A percentile compares a stretch with the other conserved stretches of the same genome.
Conservation (phyloP, 1,284 basidiomycete genomes). For the Coniferiporia weirii region DNA sequence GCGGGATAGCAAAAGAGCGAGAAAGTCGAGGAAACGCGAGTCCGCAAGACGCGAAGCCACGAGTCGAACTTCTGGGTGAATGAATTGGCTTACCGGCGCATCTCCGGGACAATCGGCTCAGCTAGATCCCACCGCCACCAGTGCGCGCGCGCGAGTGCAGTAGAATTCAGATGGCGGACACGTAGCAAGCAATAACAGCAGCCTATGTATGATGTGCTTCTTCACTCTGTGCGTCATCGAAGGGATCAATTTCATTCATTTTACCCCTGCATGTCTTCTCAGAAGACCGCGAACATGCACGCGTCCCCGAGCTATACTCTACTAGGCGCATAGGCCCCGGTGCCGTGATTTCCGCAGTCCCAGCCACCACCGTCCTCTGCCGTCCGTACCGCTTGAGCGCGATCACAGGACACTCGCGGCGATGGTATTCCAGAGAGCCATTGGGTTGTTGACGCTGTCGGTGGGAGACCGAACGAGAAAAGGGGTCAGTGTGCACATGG, state of each 20-base stretch:
- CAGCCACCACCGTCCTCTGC: not conserved
- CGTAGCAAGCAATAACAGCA: too few species aligned
- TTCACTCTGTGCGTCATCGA: not conserved
- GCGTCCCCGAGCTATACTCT: not conserved
- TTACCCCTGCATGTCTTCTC: not conserved
- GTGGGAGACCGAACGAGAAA: not conserved
- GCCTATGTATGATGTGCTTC: not conserved
- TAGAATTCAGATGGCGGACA: not conserved
- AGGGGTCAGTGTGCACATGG: not conserved
- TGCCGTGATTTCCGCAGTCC: not conserved
- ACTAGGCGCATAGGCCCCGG: not conserved
- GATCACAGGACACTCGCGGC: conserved; percentile 18
- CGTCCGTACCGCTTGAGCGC: too few species aligned
- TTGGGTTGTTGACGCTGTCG: conserved; percentile 22
- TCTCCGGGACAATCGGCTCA: not conserved
- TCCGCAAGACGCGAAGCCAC: not conserved
- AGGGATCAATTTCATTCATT: not conserved
- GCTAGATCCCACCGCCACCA: not conserved
- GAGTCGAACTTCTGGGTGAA: not conserved
- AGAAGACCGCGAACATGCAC: not conserved
- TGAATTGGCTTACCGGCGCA: not conserved
- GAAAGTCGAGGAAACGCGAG: not conserved
- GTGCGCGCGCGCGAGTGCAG: too few species aligned
- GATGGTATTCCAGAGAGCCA: conserved; percentile 20
- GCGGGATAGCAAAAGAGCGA: not conserved